Base-by-base conservation (phyloP, 78 protist species). In the Dictyostelium intermedium region DNA sequence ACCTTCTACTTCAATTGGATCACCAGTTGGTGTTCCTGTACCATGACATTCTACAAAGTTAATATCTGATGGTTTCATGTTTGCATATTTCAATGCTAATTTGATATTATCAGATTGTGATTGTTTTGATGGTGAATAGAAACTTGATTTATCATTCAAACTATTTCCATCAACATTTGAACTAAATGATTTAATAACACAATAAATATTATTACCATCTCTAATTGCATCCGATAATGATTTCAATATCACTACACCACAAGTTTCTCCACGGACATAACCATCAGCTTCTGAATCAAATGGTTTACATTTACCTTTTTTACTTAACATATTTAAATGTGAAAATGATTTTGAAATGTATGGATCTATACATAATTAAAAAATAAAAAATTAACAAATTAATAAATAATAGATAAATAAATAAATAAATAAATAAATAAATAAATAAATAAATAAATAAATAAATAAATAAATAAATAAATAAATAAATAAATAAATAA, bases 241-340 rank as follows among this genome's bases (percentile, higher is more conserved):
- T 13, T 91, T 50, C 3, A 97, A 56, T 2, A 98, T 45, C 5
- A 97, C 70, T 1, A 72, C 41, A 43, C 96, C 96, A 11, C 77
- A 70, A 34, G 97, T 98, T 73, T 98, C 99, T 34, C 76, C 87
- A 25, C 99, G 83, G 6, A 30, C 95, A 87, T 91, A 98, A 10
- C 99, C 99, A 53, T 98, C 78, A 35, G 98, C 99, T 27, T 30
- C 6, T 10, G 86, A 32, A 77, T 96, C 98, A 35, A 96, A 97
- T 23, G 95, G 47, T 47, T 85, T 91, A 72, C 97, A 97, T 20
- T 72, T 69, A 9, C 97, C 98, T 16, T 13, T 35, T n/a, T 82
- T 84, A 39, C 91, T 79, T 30, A 97, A 92, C 83, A 98, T 53
- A 20, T 79, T 76, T 4, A 63, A 83, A 7, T 10, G 2, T 13